A percentile compares a stretch with the other conserved stretches of the same genome.
phyloP scores from a whole-genome alignment of 352 stramenopile genomes.

The Globisporangium cylindrosporum region DNA sequence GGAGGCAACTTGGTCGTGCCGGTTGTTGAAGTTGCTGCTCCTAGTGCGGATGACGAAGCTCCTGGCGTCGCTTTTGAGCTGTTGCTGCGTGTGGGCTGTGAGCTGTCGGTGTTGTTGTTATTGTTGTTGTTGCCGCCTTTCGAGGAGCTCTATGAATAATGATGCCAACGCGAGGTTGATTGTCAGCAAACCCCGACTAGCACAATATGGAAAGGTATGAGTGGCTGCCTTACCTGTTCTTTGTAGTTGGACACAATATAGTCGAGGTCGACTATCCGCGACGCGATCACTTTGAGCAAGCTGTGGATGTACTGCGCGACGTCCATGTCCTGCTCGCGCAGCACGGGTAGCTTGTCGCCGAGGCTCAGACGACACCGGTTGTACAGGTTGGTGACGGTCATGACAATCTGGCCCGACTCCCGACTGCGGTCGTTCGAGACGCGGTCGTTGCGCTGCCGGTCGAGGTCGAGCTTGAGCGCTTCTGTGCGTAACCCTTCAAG shows the following conservation, averaged over 20 bases:
- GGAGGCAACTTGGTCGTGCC: slow-evolving; percentile 11
- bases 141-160: slow-evolving; percentile 2
- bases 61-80: background rate
- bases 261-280: slow-evolving; percentile 84
- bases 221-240: slow-evolving; percentile 36
- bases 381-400: slow-evolving; percentile 91
- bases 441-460: slow-evolving; percentile 71
- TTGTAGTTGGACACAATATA: slow-evolving; percentile 77
- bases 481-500: slow-evolving; percentile 74
- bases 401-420: slow-evolving; percentile 88
- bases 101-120: background rate
- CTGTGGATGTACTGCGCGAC: slow-evolving; percentile 72
- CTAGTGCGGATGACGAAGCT: background rate
- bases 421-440: slow-evolving; percentile 79
- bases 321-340: slow-evolving; percentile 75
- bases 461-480: slow-evolving; percentile 77
- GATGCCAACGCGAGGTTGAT: background rate
- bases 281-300: slow-evolving; percentile 73
- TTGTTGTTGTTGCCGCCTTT: slow-evolving; percentile 7
- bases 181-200: background rate
- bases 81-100: slow-evolving; percentile 1
- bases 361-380: slow-evolving; percentile 75
- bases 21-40: background rate
- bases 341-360: slow-evolving; percentile 66
- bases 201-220: background rate